A percentile compares a stretch with the other conserved stretches of the same genome.
Evolutionary conservation across 179 eudicot genomes (phyloP).

Genomic region (Drosera spatulata): DNA sequence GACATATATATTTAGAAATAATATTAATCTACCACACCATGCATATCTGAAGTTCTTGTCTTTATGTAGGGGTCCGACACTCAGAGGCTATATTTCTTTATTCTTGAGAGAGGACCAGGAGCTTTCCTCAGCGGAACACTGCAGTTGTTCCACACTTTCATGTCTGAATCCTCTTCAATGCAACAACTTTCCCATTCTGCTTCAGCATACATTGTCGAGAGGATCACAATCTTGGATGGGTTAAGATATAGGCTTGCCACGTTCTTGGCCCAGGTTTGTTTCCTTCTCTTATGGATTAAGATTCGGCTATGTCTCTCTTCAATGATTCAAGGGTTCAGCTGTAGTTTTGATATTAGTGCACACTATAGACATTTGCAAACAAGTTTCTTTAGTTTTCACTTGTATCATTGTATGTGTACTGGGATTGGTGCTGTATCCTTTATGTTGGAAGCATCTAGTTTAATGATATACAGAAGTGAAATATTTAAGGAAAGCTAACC

Average conservation of each 20-base stretch:
- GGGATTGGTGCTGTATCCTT: too few relatives aligned
- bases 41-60: background rate
- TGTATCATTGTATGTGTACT: too few relatives aligned
- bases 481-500: too few relatives aligned
- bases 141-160: slow-evolving; percentile 44
- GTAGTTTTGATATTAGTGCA: background rate
- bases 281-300: background rate
- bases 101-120: slow-evolving; percentile 81
- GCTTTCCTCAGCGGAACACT: slow-evolving; percentile 60
- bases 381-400: too few relatives aligned
- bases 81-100: slow-evolving; percentile 67
- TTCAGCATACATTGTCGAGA: slow-evolving; percentile 61
- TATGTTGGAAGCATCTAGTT: too few relatives aligned
- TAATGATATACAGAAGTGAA: too few relatives aligned
- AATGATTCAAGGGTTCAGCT: background rate
- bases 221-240: slow-evolving; percentile 57
- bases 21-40: background rate
- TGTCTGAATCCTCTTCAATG: slow-evolving; percentile 56
- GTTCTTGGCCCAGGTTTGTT: slow-evolving; percentile 78
- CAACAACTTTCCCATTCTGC: slow-evolving; percentile 52
- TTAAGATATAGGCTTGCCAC: slow-evolving; percentile 61
- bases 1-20: background rate
- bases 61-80: slow-evolving; percentile 58
- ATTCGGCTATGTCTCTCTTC: background rate
- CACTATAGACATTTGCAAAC: too few relatives aligned